Base-by-base conservation (phyloP, 2,329 filamentous ascomycete species). In the Apiospora hydei region DNA sequence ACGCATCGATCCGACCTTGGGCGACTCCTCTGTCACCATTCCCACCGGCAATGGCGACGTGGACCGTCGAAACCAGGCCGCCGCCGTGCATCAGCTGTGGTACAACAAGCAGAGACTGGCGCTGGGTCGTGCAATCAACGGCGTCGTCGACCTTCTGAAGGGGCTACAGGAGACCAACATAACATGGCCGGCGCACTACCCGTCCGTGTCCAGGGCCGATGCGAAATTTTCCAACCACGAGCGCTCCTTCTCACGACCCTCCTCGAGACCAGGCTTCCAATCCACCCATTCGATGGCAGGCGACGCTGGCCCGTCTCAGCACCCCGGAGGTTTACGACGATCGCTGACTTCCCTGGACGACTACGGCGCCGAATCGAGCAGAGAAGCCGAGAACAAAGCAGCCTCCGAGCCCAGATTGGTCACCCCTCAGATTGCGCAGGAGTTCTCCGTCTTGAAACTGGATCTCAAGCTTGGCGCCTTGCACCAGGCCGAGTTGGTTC, bases 141-240 rank as follows among this genome's bases (percentile, higher is more conserved):
- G 91, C 76, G 96, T 95, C 11, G 90, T 98, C 72, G 94, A 98
- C 73, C 90, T 94, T 2, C 84, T 99, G 75, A 92, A 93, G 81
- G 90, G 90, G 73, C 88, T 99, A 72, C 95, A 97, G 82, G 89
- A 95, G 74, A 96, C 94, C 88, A 99, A 99, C 79, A 85, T 92
- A 18, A 89, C 91, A 79, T 98, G 96, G 96, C 96, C 96, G 1
- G 96, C 95, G 44, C 94, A 97, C 80, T 99, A 99, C 81, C 96
- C 96, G 70, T 94, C 95, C 2, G 91, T 96, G 3, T 91, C 94
- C 79, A 87, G 90, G 75, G 80, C 89, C 46, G 77, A 84, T 64
- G 78, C 81, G 41, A 77, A 84, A n/a, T 78, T 76, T 16, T 70
- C 41, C 3, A 41, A 69, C 18, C 57, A 70, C 69, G 73, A 72